phyloP scores from a whole-genome alignment of 495 filamentous ascomycete species.

The Niebla homalea region DNA sequence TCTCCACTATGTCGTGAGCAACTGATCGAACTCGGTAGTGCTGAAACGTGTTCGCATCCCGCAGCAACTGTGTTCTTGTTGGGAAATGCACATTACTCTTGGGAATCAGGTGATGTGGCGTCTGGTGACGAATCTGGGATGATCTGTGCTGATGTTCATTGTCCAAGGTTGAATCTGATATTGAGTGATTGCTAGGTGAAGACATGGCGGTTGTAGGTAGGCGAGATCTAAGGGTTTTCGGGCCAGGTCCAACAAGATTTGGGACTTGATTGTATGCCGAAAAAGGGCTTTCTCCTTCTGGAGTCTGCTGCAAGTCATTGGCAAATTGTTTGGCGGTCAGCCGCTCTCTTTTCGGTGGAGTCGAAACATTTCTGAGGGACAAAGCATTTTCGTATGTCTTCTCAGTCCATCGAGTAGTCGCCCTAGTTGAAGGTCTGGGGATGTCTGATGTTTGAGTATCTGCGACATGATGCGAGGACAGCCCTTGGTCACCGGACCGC shows the following conservation, averaged over 20 bases:
- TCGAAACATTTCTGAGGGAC: not conserved
- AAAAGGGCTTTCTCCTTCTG: not conserved
- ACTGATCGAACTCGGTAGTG: conserved; percentile 36
- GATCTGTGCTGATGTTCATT: too few relatives aligned
- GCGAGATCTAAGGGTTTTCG: conserved; percentile 14
- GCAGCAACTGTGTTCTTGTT: conserved; percentile 41
- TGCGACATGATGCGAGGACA: too few relatives aligned
- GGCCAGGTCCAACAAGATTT: conserved; percentile 9
- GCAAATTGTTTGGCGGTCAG: conserved; percentile 7
- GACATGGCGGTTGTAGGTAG: too few relatives aligned
- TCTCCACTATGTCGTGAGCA: conserved; percentile 33
- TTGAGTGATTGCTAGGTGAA: too few relatives aligned
- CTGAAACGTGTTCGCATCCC: conserved; percentile 47
- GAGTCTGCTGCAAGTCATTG: conserved; percentile 4
- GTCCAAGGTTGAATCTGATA: too few relatives aligned
- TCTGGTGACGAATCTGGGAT: too few relatives aligned
- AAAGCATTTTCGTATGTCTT: conserved; percentile 27
- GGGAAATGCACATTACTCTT: conserved; percentile 28
- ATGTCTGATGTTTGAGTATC: not conserved
- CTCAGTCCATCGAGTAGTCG: conserved; percentile 26
- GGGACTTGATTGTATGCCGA: too few relatives aligned
- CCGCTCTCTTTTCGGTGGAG: conserved; percentile 9
- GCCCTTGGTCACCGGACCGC: conserved; percentile 9
- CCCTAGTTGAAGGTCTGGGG: conserved; percentile 22
- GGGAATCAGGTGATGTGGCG: conserved; percentile 24